Evolutionary conservation across 768 basidiomycete genomes (phyloP).

Genomic region (Podaxis sp.): DNA sequence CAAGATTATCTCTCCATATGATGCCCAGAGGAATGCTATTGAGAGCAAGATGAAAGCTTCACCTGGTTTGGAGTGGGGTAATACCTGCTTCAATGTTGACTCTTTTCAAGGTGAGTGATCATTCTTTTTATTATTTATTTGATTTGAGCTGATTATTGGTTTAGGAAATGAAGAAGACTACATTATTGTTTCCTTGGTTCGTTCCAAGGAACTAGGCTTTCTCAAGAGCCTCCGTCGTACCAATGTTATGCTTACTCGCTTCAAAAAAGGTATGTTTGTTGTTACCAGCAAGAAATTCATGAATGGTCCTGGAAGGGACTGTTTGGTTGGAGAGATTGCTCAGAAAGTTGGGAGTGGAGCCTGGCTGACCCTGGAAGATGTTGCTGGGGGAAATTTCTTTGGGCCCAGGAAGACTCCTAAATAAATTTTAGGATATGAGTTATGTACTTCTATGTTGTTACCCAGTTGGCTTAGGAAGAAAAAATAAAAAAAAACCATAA

Average conservation of each 20-base stretch:
- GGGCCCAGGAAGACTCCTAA: neutral
- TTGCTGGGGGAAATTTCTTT: constrained; percentile 32
- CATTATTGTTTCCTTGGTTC: constrained; percentile 71
- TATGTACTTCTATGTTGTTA: neutral
- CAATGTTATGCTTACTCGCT: constrained; percentile 88
- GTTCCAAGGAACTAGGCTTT: constrained; percentile 66
- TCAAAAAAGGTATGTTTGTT: constrained; percentile 77
- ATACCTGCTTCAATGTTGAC: constrained; percentile 83
- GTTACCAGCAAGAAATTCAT: constrained; percentile 63
- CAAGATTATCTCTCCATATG: constrained; percentile 81
- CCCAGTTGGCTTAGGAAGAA: neutral
- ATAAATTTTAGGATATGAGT: neutral
- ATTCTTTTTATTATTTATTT: constrained; percentile 11
- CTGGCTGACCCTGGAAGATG: constrained; percentile 37
- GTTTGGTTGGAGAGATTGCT: constrained; percentile 42
- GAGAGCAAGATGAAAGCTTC: constrained; percentile 50
- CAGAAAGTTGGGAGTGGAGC: constrained; percentile 33
- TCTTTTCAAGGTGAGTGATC: constrained; percentile 69
- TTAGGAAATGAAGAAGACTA: constrained; percentile 82
- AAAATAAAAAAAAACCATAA: constrained; percentile 8
- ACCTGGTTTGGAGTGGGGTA: constrained; percentile 53
- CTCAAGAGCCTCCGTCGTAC: constrained; percentile 61
- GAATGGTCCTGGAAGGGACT: constrained; percentile 43
- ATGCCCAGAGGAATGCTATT: constrained; percentile 61
- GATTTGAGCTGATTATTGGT: constrained; percentile 8